A percentile compares a stretch with the other conserved stretches of the same genome.
Conservation (phyloP, 2,329 filamentous ascomycete species). For the Botrytis porri region DNA sequence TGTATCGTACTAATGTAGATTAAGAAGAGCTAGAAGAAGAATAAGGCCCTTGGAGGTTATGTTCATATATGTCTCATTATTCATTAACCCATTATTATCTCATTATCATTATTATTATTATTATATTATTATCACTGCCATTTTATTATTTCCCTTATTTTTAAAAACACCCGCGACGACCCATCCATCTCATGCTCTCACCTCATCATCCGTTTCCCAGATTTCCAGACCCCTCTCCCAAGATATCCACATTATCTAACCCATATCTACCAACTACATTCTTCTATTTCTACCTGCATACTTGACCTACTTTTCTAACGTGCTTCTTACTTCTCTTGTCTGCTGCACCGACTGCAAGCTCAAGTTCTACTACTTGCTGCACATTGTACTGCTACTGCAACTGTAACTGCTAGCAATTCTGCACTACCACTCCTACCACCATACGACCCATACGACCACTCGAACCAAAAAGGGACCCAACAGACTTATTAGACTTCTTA, state of each 20-base stretch:
- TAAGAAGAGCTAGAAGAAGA: constrained; percentile 9
- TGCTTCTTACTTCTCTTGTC: constrained; percentile 10
- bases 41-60: neutral
- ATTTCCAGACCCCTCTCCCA: constrained; percentile 13
- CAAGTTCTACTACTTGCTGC: constrained; percentile 14
- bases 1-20: neutral
- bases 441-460: constrained; percentile 16
- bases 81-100: neutral
- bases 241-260: constrained; percentile 12
- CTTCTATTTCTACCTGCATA: constrained; percentile 14
- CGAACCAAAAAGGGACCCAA: constrained; percentile 15
- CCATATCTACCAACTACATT: constrained; percentile 16
- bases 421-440: constrained; percentile 18
- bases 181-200: constrained; percentile 10
- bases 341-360: constrained; percentile 9
- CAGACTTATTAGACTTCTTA: constrained; percentile 17
- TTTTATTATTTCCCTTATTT: neutral
- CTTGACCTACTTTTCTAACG: constrained; percentile 3
- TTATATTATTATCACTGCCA: neutral
- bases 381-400: constrained; percentile 8
- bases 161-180: neutral
- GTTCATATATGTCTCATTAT: neutral
- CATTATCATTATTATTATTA: neutral
- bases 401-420: constrained; percentile 11
- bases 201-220: constrained; percentile 7